Conservation (phyloP, 2,329 filamentous ascomycete species). For the Alternaria infectoria region DNA sequence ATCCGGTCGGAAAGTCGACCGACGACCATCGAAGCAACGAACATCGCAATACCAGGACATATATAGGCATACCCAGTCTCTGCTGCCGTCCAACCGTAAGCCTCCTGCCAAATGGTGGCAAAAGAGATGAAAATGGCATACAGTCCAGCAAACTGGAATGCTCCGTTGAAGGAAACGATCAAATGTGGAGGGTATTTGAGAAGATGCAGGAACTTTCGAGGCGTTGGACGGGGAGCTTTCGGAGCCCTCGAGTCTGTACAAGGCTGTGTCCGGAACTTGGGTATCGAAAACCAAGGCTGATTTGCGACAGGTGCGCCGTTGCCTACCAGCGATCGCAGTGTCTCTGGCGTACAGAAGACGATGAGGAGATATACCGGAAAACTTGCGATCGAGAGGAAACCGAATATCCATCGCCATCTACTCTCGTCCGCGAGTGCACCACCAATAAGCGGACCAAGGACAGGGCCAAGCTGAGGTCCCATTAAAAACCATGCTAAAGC, state of each 20-base stretch:
- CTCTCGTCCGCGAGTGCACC: slow-evolving; percentile 46
- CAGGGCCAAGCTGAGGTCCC: slow-evolving; percentile 54
- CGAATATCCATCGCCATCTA: slow-evolving; percentile 56
- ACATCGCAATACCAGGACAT: slow-evolving; percentile 42
- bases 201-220: slow-evolving; percentile 30
- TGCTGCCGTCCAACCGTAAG: slow-evolving; percentile 45
- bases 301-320: slow-evolving; percentile 46
- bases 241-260: slow-evolving; percentile 23
- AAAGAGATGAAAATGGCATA: slow-evolving; percentile 38
- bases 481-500: slow-evolving; percentile 53
- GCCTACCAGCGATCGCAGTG: slow-evolving; percentile 54
- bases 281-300: slow-evolving; percentile 35
- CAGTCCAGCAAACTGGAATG: slow-evolving; percentile 36
- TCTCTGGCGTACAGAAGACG: slow-evolving; percentile 54
- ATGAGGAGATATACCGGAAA: slow-evolving; percentile 39
- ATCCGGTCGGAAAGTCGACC: slow-evolving; percentile 50
- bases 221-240: slow-evolving; percentile 30
- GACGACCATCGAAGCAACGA: slow-evolving; percentile 46
- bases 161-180: slow-evolving; percentile 38
- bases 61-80: slow-evolving; percentile 48
- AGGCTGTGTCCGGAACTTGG: slow-evolving; percentile 32
- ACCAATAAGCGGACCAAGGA: slow-evolving; percentile 54
- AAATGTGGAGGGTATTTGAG: slow-evolving; percentile 37
- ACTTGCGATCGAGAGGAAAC: slow-evolving; percentile 42
- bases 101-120: slow-evolving; percentile 29